These are phyloP conservation scores for Nidularia pulvinata DNA, from an alignment of 768 basidiomycete genomes.

Conservation along the genomic window DNA sequence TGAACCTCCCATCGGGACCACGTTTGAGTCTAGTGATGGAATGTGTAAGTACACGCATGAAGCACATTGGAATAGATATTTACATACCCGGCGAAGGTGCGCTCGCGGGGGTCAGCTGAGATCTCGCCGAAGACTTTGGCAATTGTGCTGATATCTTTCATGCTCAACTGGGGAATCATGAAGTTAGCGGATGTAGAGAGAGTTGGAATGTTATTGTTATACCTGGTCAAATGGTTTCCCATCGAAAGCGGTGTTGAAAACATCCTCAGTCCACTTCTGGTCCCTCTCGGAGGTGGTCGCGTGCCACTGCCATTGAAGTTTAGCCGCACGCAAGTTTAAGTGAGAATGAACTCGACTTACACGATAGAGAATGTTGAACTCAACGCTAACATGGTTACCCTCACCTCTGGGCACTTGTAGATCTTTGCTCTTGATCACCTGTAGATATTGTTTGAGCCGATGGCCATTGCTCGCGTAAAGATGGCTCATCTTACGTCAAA, in stretches of 20 bases:
- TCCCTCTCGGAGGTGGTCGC: slow-evolving; percentile 48
- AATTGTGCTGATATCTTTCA: slow-evolving; percentile 18
- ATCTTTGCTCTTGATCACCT: slow-evolving; percentile 34
- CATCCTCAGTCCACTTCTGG: slow-evolving; percentile 46
- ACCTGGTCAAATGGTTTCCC: slow-evolving; percentile 35
- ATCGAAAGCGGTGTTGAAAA: slow-evolving; percentile 38
- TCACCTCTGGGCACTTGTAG: slow-evolving; percentile 42
- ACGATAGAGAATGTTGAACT: slow-evolving; percentile 59
- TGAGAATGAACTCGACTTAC: slow-evolving; percentile 15
- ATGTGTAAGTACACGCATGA: slow-evolving; percentile 4
- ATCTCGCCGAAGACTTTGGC: slow-evolving; percentile 11
- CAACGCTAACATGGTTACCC: slow-evolving; percentile 69
- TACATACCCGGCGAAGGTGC: slow-evolving; percentile 47
- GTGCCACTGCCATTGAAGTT: slow-evolving; percentile 42
- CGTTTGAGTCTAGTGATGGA: slow-evolving; percentile 35
- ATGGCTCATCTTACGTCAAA: slow-evolving; percentile 27
- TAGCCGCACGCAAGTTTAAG: no score
- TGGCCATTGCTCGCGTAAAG: background rate
- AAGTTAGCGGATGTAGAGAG: background rate
- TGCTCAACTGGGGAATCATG: slow-evolving; percentile 11
- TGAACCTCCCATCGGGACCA: slow-evolving; percentile 44
- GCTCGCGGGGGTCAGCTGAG: slow-evolving; percentile 22
- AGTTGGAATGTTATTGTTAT: background rate
- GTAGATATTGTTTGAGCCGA: background rate
- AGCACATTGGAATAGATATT: background rate